Percentiles rank a stretch among this genome's conserved stretches.
Conservation (phyloP, 1,139 yeast species). For the Arxiozyma slooffiae region DNA sequence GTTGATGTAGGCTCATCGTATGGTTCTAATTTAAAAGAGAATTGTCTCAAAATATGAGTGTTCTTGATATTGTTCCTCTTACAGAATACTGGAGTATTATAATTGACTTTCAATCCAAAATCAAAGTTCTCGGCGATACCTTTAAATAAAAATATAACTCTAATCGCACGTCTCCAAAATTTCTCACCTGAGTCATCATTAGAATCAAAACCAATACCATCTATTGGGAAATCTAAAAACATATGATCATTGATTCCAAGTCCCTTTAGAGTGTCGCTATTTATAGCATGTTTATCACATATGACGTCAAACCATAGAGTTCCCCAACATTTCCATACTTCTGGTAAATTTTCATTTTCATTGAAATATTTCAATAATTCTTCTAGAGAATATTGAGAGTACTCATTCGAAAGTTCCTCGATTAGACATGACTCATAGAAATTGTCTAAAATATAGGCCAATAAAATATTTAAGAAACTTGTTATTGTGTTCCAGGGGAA, state of each 20-base stretch:
- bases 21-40: constrained; percentile 19
- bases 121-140: constrained; percentile 21
- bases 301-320: constrained; percentile 60
- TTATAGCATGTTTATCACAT: constrained; percentile 36
- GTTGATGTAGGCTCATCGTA: constrained; percentile 5
- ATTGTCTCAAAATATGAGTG: constrained; percentile 14
- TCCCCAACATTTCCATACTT: constrained; percentile 82
- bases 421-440: constrained; percentile 14
- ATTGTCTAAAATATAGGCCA: constrained; percentile 24
- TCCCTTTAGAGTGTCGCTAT: constrained; percentile 39
- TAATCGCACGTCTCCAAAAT: constrained; percentile 28
- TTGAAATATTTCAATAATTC: constrained; percentile 39
- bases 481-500: constrained; percentile 62
- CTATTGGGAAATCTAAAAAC: constrained; percentile 52
- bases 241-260: constrained; percentile 53
- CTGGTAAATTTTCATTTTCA: constrained; percentile 54
- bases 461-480: constrained; percentile 47
- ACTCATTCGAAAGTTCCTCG: constrained; percentile 17
- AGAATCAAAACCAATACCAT: constrained; percentile 45
- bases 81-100: constrained; percentile 12
- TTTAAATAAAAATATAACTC: constrained; percentile 25
- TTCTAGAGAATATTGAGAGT: constrained; percentile 15
- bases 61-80: constrained; percentile 12
- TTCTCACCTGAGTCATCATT: constrained; percentile 31
- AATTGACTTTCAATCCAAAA: constrained; percentile 17